A percentile compares a stretch with the other conserved stretches of the same genome.
phyloP scores from a whole-genome alignment of 306 rosid species.

The Abrus pulchellus region DNA sequence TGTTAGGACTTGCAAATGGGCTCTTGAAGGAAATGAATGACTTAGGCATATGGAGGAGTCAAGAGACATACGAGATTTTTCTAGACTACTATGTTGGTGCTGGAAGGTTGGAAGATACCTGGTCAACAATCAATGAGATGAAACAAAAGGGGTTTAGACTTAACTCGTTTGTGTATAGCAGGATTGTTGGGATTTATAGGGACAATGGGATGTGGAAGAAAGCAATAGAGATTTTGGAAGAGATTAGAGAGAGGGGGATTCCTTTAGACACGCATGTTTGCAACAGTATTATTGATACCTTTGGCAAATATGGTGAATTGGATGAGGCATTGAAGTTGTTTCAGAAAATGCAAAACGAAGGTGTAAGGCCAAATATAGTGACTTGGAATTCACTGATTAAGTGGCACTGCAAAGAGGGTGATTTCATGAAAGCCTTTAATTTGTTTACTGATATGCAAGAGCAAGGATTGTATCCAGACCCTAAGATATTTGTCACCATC shows the following conservation, averaged over 20 bases:
- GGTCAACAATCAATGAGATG: slow-evolving; percentile 75
- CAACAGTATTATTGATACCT: slow-evolving; percentile 75
- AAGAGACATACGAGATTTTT: slow-evolving; percentile 68
- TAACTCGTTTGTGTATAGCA: slow-evolving; percentile 69
- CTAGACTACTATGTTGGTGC: slow-evolving; percentile 75
- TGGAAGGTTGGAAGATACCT: slow-evolving; percentile 84
- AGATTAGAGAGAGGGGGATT: slow-evolving; percentile 68
- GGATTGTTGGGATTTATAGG: slow-evolving; percentile 73
- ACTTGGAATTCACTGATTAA: slow-evolving; percentile 79
- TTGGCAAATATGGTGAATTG: slow-evolving; percentile 78
- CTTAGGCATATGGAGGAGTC: slow-evolving; percentile 51
- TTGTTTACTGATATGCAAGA: slow-evolving; percentile 75
- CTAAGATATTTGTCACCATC: slow-evolving; percentile 73
- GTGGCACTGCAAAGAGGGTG: slow-evolving; percentile 75
- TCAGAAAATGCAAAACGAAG: slow-evolving; percentile 70
- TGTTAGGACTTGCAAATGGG: slow-evolving; percentile 60
- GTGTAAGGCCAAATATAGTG: slow-evolving; percentile 67
- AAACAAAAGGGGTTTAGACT: slow-evolving; percentile 58
- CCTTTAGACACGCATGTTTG: slow-evolving; percentile 64
- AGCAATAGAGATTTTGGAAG: slow-evolving; percentile 70
- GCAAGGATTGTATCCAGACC: slow-evolving; percentile 82
- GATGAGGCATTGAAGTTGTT: slow-evolving; percentile 71
- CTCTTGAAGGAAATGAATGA: slow-evolving; percentile 61
- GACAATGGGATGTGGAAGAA: slow-evolving; percentile 95
- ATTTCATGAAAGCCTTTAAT: slow-evolving; percentile 61